Evolutionary conservation across 2,329 filamentous ascomycete genomes (phyloP), one percentile per base, ranked within the genome.

Genomic region (Calonectria hawksworthii): DNA sequence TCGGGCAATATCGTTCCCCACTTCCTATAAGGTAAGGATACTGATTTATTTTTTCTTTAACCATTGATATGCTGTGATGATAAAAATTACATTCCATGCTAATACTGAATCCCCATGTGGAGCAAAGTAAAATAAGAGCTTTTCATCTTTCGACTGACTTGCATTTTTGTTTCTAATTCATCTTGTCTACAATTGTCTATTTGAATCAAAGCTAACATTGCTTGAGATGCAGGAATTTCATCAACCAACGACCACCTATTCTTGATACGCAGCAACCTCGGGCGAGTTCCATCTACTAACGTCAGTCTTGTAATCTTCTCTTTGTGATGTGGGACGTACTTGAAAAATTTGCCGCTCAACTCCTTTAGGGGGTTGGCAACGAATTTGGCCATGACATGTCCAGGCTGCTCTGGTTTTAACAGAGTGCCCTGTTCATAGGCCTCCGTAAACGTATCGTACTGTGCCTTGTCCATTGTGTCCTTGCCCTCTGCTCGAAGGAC

Each of bases 61-160:
- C 32, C 18, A 51, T 32, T 82, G 76, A 77, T 73, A 79, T 83
- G 76, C 78, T 86, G 86, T 94, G 93, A 95, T 95, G 92, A 91
- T 83, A 88, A 87, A 90, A 86, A 86, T 87, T 88, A 89, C 87
- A 92, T 93, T 94, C 92, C 92, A 94, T 94, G 93, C 93, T 94
- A 94, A 94, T 91, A 87, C 93, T 89, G 93, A 95, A 92, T 82
- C 83, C 80, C 81, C 83, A 91, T 92, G 91, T 94, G 90, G 92
- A 94, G 87, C 86, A 88, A 91, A 89, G 87, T 89, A 90, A 61
- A 18, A 34, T 11, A n/a, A 89, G 90, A 92, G 90, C 93, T 94
- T 94, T 95, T 95, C 93, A 95, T 94, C 93, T 94, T 94, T 94
- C 93, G 90, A 90, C 93, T 95, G 93, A 95, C 87, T 83, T 84